Percentiles rank a stretch among this genome's conserved stretches.
Evolutionary conservation across 805 yeast genomes (phyloP).

Genomic region (Saturnispora sanitii): DNA sequence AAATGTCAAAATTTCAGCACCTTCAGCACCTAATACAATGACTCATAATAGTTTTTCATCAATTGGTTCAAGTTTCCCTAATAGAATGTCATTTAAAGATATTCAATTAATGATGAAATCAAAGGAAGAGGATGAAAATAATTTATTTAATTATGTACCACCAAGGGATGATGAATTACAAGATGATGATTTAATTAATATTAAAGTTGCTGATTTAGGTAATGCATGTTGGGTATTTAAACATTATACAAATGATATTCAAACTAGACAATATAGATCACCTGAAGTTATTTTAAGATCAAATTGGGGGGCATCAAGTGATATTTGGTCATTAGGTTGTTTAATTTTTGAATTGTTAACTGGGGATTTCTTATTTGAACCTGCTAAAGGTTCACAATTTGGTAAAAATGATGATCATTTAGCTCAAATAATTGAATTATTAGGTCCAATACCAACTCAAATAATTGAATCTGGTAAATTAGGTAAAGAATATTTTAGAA

Average conservation of each 20-base stretch:
- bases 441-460: conserved; percentile 39
- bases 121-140: conserved; percentile 27
- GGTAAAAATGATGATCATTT: conserved; percentile 91
- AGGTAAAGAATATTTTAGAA: conserved; percentile 32
- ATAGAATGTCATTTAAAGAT: conserved; percentile 21
- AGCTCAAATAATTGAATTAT: conserved; percentile 79
- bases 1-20: conserved; percentile 11
- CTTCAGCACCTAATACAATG: conserved; percentile 10
- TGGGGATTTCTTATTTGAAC: conserved; percentile 92
- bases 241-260: conserved; percentile 83
- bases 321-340: conserved; percentile 95
- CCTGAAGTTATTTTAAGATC: conserved; percentile 80
- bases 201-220: conserved; percentile 90
- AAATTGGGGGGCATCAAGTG: conserved; percentile 92
- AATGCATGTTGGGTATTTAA: conserved; percentile 77
- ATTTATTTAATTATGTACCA: conserved; percentile 23
- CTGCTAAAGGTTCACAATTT: conserved; percentile 66
- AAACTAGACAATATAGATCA: conserved; percentile 85
- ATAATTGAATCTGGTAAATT: conserved; percentile 53
- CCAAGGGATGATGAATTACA: conserved; percentile 29
- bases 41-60: conserved; percentile 5
- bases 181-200: conserved; percentile 49
- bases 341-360: conserved; percentile 82
- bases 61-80: conserved; percentile 9
- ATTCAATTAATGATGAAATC: conserved; percentile 32